Percentiles rank a stretch among this genome's conserved stretches.
Evolutionary conservation across 768 basidiomycete genomes (phyloP).

Genomic region (Boletus rufocinnamomeus): DNA sequence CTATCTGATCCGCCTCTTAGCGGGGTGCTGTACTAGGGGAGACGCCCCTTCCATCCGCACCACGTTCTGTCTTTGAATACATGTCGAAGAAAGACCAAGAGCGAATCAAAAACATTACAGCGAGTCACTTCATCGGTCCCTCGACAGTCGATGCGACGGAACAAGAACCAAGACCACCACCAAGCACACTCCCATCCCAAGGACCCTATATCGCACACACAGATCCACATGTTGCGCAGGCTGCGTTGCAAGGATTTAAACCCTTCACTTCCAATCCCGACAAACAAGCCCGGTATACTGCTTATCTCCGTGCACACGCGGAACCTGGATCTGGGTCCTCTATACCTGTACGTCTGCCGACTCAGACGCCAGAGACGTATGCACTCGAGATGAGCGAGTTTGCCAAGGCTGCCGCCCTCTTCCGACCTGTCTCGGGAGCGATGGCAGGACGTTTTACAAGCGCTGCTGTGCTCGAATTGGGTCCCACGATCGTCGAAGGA

Average conservation of each 20-base stretch:
- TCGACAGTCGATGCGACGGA: constrained; percentile 30
- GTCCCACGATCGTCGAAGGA: constrained; percentile 64
- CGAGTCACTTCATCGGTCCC: constrained; percentile 30
- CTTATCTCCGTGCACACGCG: constrained; percentile 78
- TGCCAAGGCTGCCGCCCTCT: constrained; percentile 82
- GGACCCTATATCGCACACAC: constrained; percentile 53
- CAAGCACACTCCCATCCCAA: constrained; percentile 23
- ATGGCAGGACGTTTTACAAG: constrained; percentile 96
- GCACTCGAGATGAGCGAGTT: constrained; percentile 86
- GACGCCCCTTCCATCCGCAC: constrained; percentile 62
- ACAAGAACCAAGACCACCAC: constrained; percentile 23
- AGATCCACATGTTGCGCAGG: constrained; percentile 80
- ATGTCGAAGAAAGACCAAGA: constrained; percentile 92
- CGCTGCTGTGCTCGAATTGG: constrained; percentile 69
- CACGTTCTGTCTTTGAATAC: constrained; percentile 91
- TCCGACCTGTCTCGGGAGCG: constrained; percentile 88
- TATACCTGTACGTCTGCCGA: constrained; percentile 53
- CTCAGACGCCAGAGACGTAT: constrained; percentile 67
- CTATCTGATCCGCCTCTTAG: constrained; percentile 42
- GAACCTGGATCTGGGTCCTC: constrained; percentile 43
- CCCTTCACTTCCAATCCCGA: constrained; percentile 76
- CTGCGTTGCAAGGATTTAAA: constrained; percentile 86
- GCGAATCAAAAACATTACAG: constrained; percentile 65
- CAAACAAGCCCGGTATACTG: constrained; percentile 84
- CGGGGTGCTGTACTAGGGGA: constrained; percentile 86